Conservation (phyloP, 75 land plant genomes). For the Pinus albicaulis region DNA sequence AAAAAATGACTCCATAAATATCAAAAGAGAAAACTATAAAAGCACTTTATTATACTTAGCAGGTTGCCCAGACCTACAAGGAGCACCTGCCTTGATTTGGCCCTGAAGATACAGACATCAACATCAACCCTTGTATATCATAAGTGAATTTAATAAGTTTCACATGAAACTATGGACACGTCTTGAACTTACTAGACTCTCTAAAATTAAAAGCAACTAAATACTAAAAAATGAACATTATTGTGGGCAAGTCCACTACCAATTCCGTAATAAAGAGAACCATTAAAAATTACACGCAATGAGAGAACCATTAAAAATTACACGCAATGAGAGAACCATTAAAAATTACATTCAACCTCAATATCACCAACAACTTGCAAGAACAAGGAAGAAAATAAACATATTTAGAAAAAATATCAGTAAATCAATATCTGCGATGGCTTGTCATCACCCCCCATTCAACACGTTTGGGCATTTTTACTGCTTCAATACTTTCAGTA, state of each 20-base stretch:
- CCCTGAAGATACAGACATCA: slow-evolving; percentile 45
- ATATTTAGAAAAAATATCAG: background rate
- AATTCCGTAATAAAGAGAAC: slow-evolving; percentile 98
- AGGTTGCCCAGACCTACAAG: slow-evolving; percentile 97
- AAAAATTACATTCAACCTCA: background rate
- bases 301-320: background rate
- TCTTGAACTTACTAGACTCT: no score
- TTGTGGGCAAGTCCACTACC: slow-evolving; percentile 95
- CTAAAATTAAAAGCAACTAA: background rate
- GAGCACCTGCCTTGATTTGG: slow-evolving; percentile 99
- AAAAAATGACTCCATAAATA: background rate
- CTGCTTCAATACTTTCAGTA: slow-evolving; percentile 99
- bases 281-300: slow-evolving; percentile 60
- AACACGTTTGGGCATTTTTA: slow-evolving; percentile 89
- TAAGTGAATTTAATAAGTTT: background rate
- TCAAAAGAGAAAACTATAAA: background rate
- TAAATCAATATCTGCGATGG: slow-evolving; percentile 63
- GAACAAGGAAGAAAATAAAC: background rate
- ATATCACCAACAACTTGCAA: no score
- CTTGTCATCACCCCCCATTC: slow-evolving; percentile 99
- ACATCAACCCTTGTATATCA: background rate
- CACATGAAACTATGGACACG: no score
- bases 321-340: background rate
- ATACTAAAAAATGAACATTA: slow-evolving; percentile 16
- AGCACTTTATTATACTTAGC: slow-evolving; percentile 95